These are phyloP conservation scores for Physcomitrellopsis africana DNA, from an alignment of 225 moss, liverwort and hornwort genomes.

Conservation along the genomic window DNA sequence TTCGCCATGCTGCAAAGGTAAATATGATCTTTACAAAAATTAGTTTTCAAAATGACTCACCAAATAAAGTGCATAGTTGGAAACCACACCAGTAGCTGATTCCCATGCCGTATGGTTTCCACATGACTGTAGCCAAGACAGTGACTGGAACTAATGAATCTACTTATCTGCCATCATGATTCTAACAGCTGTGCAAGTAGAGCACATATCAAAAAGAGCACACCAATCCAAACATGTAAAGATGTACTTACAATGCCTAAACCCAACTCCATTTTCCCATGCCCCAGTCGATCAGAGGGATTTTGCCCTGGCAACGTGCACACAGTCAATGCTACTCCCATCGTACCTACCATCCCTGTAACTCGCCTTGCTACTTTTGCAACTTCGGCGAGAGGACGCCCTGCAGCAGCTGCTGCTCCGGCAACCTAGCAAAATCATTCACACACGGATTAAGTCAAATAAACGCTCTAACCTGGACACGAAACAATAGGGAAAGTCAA, in stretches of 20 bases:
- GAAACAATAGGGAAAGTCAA: too few species aligned
- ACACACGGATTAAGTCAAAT: neutral
- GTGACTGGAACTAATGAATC: neutral
- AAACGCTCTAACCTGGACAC: neutral
- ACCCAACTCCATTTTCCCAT: slow-evolving; percentile 82
- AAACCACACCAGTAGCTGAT: slow-evolving; percentile 26
- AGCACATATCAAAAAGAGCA: neutral
- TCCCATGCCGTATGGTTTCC: neutral
- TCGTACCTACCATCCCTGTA: slow-evolving; percentile 77
- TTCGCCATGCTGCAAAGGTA: slow-evolving; percentile 82
- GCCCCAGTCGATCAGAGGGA: slow-evolving; percentile 67
- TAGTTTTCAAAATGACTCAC: slow-evolving; percentile 33
- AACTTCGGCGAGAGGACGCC: slow-evolving; percentile 58
- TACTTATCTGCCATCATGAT: neutral
- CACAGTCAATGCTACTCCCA: slow-evolving; percentile 82
- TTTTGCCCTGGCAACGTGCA: slow-evolving; percentile 77
- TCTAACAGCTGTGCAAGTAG: neutral
- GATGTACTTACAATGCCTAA: slow-evolving; percentile 74
- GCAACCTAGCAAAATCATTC: slow-evolving; percentile 57
- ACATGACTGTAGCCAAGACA: neutral
- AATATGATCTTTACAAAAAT: slow-evolving; percentile 43
- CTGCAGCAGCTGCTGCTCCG: slow-evolving; percentile 78
- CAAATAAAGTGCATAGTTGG: slow-evolving; percentile 39
- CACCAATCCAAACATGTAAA: neutral
- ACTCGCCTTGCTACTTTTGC: slow-evolving; percentile 71